These are phyloP conservation scores for Linum usitatissimum DNA, from an alignment of 345 rosid species.

Conservation along the genomic window DNA sequence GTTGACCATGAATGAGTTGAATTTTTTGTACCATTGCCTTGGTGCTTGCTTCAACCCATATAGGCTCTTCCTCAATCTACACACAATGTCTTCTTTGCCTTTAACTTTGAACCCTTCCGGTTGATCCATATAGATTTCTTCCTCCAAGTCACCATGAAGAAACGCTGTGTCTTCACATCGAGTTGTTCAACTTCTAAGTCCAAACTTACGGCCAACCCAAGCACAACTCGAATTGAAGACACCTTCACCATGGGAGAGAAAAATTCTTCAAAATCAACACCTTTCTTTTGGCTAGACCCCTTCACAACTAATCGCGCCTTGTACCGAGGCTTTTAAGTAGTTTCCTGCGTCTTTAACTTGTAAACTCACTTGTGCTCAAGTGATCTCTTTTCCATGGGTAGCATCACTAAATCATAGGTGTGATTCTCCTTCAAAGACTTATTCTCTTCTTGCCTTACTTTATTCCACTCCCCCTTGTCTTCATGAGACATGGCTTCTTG, in stretches of 20 bases:
- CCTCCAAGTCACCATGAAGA: not conserved
- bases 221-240: not conserved
- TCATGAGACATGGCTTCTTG: not conserved
- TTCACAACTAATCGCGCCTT: not conserved
- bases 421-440: not conserved
- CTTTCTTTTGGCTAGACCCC: not conserved
- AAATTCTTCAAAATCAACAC: not conserved
- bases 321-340: not conserved
- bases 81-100: not conserved
- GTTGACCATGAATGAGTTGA: not conserved
- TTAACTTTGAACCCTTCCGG: not conserved
- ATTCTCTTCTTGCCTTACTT: not conserved
- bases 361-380: not conserved
- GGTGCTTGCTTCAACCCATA: slow-evolving; percentile 1
- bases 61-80: not conserved
- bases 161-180: not conserved
- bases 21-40: not conserved
- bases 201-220: not conserved
- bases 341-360: not conserved
- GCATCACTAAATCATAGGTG: not conserved
- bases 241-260: not conserved
- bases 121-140: not conserved
- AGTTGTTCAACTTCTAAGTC: not conserved
- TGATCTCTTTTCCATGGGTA: not conserved
- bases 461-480: not conserved